Evolutionary conservation across 148 eudicot genomes (phyloP).

Genomic region (Vaccinium macrocarpon): DNA sequence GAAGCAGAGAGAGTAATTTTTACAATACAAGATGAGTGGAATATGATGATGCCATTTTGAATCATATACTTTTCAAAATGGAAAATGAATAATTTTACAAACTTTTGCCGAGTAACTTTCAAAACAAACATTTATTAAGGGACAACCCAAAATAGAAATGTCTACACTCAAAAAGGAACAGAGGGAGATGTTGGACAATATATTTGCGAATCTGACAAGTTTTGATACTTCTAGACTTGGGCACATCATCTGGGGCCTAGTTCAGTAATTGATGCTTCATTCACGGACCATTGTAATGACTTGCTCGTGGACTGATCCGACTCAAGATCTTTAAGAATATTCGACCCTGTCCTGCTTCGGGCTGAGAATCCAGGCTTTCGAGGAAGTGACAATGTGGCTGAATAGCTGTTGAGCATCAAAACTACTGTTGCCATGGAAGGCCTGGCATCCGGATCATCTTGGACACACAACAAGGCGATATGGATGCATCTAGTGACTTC

Average conservation of each 20-base stretch:
- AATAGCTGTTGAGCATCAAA: constrained; percentile 29
- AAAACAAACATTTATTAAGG: too few relatives aligned
- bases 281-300: background rate
- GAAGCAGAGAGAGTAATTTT: too few relatives aligned
- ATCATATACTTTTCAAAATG: too few relatives aligned
- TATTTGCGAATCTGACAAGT: too few relatives aligned
- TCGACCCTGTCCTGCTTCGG: background rate
- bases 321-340: too few relatives aligned
- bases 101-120: too few relatives aligned
- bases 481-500: constrained; percentile 42
- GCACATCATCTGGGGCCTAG: constrained; percentile 3
- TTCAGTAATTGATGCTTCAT: constrained; percentile 9
- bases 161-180: too few relatives aligned
- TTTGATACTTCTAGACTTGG: background rate
- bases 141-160: too few relatives aligned
- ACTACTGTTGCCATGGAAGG: constrained; percentile 38
- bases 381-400: constrained; percentile 23
- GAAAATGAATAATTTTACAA: too few relatives aligned
- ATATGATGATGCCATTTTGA: too few relatives aligned
- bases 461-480: constrained; percentile 38
- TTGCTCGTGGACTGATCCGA: background rate
- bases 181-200: too few relatives aligned
- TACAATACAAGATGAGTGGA: too few relatives aligned
- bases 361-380: constrained; percentile 21
- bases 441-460: constrained; percentile 28